Base-by-base conservation (phyloP, 305 asterid genomes). In the Rubia balearica region DNA sequence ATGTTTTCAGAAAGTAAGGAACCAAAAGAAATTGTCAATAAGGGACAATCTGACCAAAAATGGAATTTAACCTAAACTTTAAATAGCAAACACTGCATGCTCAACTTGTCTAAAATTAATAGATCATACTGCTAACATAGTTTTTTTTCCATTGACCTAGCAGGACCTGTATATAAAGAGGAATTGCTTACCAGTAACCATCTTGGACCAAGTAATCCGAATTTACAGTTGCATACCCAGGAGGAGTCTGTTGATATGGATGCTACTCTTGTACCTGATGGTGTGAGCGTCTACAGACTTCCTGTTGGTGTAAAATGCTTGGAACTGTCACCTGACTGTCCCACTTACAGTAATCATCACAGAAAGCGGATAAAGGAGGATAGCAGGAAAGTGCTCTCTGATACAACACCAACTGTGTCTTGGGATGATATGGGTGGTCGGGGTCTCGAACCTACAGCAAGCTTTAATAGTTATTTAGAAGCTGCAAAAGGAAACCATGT, bases 301-400 rank as follows among this genome's bases (percentile, higher is more conserved):
- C 99, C 99, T 49, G 89, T 95, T 82, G 99, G 99, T 73, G 90
- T 95, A 66, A 95, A 85, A 75, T 77, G 70, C 60, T 61, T 74
- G 61, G 89, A 83, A 79, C 86, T 82, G 75, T 75, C 72, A 66
- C 81, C 81, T 73, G 88, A 84, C 51, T 51, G 78, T 81, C 72
- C 79, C 71, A 42, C 87, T 40, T 79, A 76, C 74, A 56, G 72
- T 43, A 82, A 70, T 80, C 80, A 70, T 64, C 81, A 77, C 65
- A 75, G 74, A 41, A 79, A 76, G 48, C 27, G 82, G 81, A 79
- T 77, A 78, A 73, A 68, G 65, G 86, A 82, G 40, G 81, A 79
- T 63, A 56, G 77, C 71, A 78, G 74, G 74, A 86, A 82, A 75
- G 76, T 75, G 53, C 85, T 74, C 73, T 77, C 81, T 75, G 62